These are phyloP conservation scores for Podila horticola DNA, from an alignment of 192 early-diverging fungal species.

Conservation along the genomic window DNA sequence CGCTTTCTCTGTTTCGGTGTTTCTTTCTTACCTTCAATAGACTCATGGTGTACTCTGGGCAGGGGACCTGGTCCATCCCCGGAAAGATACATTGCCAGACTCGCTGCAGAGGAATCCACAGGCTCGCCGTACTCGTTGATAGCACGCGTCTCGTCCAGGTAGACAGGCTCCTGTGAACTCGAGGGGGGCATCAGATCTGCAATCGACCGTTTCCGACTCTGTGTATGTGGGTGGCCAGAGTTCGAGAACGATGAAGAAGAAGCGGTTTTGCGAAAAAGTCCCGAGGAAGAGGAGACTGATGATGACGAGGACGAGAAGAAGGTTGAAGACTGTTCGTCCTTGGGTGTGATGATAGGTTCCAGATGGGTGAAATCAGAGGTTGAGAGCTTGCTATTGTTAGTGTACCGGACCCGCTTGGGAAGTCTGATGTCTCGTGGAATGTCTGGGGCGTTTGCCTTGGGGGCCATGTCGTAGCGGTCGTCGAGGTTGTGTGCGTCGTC, in stretches of 20 bases:
- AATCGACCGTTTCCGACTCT: constrained; percentile 11
- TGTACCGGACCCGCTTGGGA: constrained; percentile 22
- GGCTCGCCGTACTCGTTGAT: constrained; percentile 20
- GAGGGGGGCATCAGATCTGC: constrained; percentile 29
- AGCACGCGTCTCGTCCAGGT: constrained; percentile 27
- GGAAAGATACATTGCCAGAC: constrained; percentile 5
- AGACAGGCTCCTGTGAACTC: constrained; percentile 8
- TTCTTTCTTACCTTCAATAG: neutral
- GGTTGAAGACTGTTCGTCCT: neutral
- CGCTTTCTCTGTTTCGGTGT: no score
- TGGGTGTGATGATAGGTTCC: constrained; percentile 35
- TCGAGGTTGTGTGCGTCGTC: constrained; percentile 20
- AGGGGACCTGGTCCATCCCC: neutral
- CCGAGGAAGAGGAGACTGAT: neutral
- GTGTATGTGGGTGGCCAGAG: neutral
- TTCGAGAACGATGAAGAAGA: neutral
- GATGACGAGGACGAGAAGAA: neutral
- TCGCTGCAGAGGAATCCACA: constrained; percentile 16
- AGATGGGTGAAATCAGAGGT: constrained; percentile 25
- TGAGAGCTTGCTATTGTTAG: neutral
- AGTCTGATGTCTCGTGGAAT: neutral
- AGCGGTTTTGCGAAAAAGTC: neutral
- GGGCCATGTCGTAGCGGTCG: constrained; percentile 20
- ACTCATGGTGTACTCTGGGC: neutral
- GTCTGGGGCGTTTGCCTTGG: neutral